Evolutionary conservation across 1,139 yeast species (phyloP).

Genomic region (Hemisphaericaspora xylanilytica): DNA sequence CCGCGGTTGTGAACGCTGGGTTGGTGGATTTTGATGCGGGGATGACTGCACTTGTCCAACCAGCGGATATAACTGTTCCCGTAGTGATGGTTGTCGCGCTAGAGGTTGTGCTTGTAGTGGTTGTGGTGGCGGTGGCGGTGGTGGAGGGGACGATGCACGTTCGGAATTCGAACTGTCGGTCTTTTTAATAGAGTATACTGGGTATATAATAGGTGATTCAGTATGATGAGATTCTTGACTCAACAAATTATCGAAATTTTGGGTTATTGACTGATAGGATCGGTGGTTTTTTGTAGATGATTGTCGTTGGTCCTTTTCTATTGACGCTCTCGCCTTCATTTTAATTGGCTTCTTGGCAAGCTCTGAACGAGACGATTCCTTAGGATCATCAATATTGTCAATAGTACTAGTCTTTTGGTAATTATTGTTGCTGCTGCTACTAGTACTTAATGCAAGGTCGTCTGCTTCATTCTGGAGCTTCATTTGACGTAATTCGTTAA

Average conservation of each 20-base stretch:
- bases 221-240: constrained; percentile 16
- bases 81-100: too few species aligned
- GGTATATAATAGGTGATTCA: constrained; percentile 34
- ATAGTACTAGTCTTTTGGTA: background rate
- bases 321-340: background rate
- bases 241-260: constrained; percentile 30
- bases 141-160: background rate
- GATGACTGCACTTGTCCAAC: too few species aligned
- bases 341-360: background rate
- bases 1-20: too few species aligned
- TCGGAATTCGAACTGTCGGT: constrained; percentile 1
- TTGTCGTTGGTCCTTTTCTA: background rate
- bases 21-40: too few species aligned
- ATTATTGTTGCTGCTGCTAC: background rate
- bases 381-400: background rate
- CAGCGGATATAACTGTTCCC: too few species aligned
- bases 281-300: background rate
- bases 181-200: constrained; percentile 31
- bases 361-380: background rate
- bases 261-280: constrained; percentile 18
- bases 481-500: constrained; percentile 28
- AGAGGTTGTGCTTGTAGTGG: too few species aligned
- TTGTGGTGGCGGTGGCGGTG: too few species aligned
- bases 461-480: constrained; percentile 16
- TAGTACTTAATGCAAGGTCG: background rate